Base-by-base conservation (phyloP, 1,284 basidiomycete species). In the Coniferiporia weirii region DNA sequence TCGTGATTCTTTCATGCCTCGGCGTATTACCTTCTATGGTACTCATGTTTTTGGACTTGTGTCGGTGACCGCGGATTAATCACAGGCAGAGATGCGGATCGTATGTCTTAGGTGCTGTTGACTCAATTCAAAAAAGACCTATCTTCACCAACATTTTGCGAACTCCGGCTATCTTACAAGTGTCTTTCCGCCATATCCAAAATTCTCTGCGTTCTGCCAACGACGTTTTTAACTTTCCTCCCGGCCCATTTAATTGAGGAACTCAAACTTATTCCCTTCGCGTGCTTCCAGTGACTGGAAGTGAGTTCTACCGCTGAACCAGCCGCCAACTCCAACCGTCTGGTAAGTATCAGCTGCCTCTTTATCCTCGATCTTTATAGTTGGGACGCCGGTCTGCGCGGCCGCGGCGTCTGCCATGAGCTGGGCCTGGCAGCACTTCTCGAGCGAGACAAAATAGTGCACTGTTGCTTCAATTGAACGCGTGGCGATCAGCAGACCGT, bases 401-500 rank as follows among this genome's bases (percentile, higher is more conserved):
- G 76, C 75, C 3, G 79, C 77, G 3, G 80, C 75, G 50, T 81
- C 78, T 7, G 77, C 76, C 45, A 80, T 66, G 3, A 83, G 74
- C 67, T 80, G 78, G 19, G 78, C 77, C 58, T 80, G 75, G 67
- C 81, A 83, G 36, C 66, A 74, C 54, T 72, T 72, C 64, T 78
- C 76, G 34, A 77, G 64, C 8, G 72, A 61, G 52, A 73, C 68
- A 67, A 71, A 75, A 64, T 72, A 75, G 60, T 70, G 71, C 9
- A 77, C 69, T 1, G 76, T 72, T 5, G 72, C 68, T 61, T 79
- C 77, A 56, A 78, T 76, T 22, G 73, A 68, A 35, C 65, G 66
- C 44, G 76, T 75, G 22, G 76, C 75, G 6, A 80, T 75, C 52
- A 87, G 75, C 40, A 82, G 70, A 9, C 85, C 85, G 63, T 85